Percentiles rank a stretch among this genome's conserved stretches.
Conservation (phyloP, 1,284 basidiomycete genomes). For the Puccinia polysora region DNA sequence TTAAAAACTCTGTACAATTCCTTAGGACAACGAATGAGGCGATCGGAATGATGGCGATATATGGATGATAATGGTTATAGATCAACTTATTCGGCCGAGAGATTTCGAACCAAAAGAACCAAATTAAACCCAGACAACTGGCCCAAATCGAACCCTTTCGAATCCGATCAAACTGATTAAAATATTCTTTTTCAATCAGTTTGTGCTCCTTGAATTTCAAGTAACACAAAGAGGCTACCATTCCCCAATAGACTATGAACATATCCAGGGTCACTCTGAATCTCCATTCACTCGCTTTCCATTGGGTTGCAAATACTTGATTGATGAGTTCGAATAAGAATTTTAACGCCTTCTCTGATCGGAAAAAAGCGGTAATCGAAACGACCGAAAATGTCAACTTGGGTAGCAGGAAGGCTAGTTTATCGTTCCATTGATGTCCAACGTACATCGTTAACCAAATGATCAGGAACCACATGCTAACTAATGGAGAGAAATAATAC, state of each 20-base stretch:
- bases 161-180: slow-evolving; percentile 49
- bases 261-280: slow-evolving; percentile 81
- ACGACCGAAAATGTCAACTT: slow-evolving; percentile 67
- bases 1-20: slow-evolving; percentile 67
- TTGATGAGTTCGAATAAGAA: slow-evolving; percentile 64
- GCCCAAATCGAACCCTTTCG: slow-evolving; percentile 58
- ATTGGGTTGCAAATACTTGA: slow-evolving; percentile 66
- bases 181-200: slow-evolving; percentile 63
- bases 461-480: slow-evolving; percentile 68
- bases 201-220: slow-evolving; percentile 71
- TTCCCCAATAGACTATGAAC: slow-evolving; percentile 79
- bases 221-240: slow-evolving; percentile 68
- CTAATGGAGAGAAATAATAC: slow-evolving; percentile 79
- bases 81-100: slow-evolving; percentile 69
- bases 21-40: slow-evolving; percentile 68
- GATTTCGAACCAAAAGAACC: slow-evolving; percentile 79
- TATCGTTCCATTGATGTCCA: slow-evolving; percentile 69
- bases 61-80: slow-evolving; percentile 79
- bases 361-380: slow-evolving; percentile 65
- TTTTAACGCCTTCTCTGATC: slow-evolving; percentile 63
- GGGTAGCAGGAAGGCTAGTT: slow-evolving; percentile 62
- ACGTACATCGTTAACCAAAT: slow-evolving; percentile 72
- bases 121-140: slow-evolving; percentile 61
- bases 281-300: slow-evolving; percentile 77
- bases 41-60: slow-evolving; percentile 74